phyloP scores from a whole-genome alignment of 1,139 yeast species.

The Citeromyces siamensis region DNA sequence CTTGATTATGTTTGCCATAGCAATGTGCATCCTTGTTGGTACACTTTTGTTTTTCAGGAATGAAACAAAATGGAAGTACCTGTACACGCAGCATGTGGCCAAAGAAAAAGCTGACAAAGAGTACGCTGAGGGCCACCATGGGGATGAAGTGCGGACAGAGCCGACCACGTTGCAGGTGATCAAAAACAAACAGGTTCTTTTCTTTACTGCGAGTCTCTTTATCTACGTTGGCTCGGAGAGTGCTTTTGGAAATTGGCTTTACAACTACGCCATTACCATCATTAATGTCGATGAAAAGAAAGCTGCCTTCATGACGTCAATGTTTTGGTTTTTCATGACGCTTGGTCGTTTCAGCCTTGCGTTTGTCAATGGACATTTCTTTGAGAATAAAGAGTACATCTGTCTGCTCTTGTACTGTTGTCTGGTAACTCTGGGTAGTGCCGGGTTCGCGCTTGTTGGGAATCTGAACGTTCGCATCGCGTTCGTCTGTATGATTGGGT shows the following conservation, averaged over 20 bases:
- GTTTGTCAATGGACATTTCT: slow-evolving; percentile 43
- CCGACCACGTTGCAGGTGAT: slow-evolving; percentile 22
- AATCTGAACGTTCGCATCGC: slow-evolving; percentile 18
- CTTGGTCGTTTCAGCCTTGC: slow-evolving; percentile 48
- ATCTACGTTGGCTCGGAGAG: slow-evolving; percentile 57
- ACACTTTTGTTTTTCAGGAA: slow-evolving; percentile 24
- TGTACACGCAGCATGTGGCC: slow-evolving; percentile 19
- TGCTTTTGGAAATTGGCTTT: slow-evolving; percentile 60
- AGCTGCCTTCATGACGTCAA: slow-evolving; percentile 49
- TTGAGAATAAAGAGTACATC: slow-evolving; percentile 29
- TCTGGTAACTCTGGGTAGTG: slow-evolving; percentile 12
- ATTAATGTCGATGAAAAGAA: slow-evolving; percentile 28
- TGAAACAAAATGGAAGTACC: slow-evolving; percentile 46
- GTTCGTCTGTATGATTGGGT: slow-evolving; percentile 43
- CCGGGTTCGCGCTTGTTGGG: slow-evolving; percentile 12
- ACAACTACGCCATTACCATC: slow-evolving; percentile 41
- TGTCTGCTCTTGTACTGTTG: slow-evolving; percentile 32
- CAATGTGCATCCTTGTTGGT: slow-evolving; percentile 16
- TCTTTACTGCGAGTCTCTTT: slow-evolving; percentile 38
- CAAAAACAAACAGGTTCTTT: slow-evolving; percentile 29
- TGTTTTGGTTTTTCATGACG: slow-evolving; percentile 58
- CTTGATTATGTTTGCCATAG: slow-evolving; percentile 21
- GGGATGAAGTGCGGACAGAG: not conserved
- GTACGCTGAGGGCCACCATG: slow-evolving; percentile 7
- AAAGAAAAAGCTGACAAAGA: slow-evolving; percentile 13